Base-by-base conservation (phyloP, 2,329 filamentous ascomycete species). In the Lecanosticta acicola region DNA sequence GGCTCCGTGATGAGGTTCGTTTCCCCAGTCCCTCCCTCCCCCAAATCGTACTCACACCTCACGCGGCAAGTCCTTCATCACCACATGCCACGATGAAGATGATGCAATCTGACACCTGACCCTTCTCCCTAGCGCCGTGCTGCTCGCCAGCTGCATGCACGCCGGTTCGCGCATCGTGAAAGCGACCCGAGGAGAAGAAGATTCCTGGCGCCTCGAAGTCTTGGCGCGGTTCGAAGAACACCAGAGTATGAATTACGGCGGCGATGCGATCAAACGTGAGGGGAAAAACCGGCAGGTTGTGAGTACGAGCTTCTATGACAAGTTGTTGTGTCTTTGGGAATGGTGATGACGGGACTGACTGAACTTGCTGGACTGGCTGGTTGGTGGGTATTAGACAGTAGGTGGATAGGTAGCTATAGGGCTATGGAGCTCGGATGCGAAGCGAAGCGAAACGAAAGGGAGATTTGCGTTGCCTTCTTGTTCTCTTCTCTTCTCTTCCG, bases 81-180 rank as follows among this genome's bases (percentile, higher is more conserved):
- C n/a, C n/a, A n/a, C n/a, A n/a, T n/a, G n/a, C n/a, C n/a, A n/a
- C n/a, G 26, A n/a, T 32, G 11, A 18, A 10, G 14, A 38, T 44
- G 44, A 44, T 41, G 45, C 45, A 46, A 51, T 37, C 34, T 37
- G 34, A 37, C 32, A 34, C 34, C 7, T 18, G 13, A n/a, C n/a
- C 34, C 9, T 18, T 9, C 16, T 18, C 16, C 34, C 8, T n/a
- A n/a, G 7, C n/a, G 37, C 19, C 11, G 5, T 21, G 36, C 68
- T 94, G n/a, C 71, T 96, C 33, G 90, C 84, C 13, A 94, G 88
- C 37, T 96, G 93, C 62, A 97, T 97, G 91, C 85, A 96, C 70
- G 87, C 85, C 2, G 93, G 93, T 0, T 76, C 80, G 8, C 78
- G 83, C 43, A 68, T 97, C n/a, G 62, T 83, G 2, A 66, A 67